phyloP scores from a whole-genome alignment of 176 grass and related monocot species.

The Aegilops tauschii region DNA sequence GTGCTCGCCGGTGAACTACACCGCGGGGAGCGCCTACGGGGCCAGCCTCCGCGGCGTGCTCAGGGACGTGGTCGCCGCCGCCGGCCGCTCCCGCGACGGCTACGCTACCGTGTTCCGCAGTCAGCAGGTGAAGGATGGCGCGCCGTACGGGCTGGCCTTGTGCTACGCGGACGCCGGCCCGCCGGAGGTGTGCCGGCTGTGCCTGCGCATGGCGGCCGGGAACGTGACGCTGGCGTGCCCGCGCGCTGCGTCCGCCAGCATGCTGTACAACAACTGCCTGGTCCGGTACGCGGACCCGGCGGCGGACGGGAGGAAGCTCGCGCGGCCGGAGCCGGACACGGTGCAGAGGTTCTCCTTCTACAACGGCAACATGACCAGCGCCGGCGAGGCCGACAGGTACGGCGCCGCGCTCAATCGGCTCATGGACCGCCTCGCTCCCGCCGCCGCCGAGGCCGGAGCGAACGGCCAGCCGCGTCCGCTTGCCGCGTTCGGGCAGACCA shows the following conservation, averaged over 20 bases:
- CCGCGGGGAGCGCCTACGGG: not conserved
- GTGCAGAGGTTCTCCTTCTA: conserved; percentile 21
- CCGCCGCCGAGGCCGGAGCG: not conserved
- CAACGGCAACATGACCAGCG: conserved; percentile 25
- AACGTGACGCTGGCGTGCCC: conserved; percentile 31
- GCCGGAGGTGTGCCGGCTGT: conserved; percentile 22
- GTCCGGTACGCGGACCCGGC: conserved; percentile 7
- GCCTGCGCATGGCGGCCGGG: conserved; percentile 31
- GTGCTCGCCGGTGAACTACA: conserved; percentile 21
- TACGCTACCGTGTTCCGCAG: not conserved
- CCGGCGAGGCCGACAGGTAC: conserved; percentile 14
- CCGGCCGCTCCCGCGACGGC: not conserved
- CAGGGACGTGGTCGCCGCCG: not conserved
- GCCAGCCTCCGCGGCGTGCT: conserved; percentile 11
- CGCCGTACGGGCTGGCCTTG: conserved; percentile 18
- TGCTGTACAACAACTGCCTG: conserved; percentile 34
- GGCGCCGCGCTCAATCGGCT: conserved; percentile 14
- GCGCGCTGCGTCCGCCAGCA: not conserved
- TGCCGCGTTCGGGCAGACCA: not conserved
- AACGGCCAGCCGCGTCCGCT: not conserved
- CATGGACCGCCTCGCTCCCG: not conserved
- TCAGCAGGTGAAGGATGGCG: not conserved
- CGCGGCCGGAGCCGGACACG: not conserved
- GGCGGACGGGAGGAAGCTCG: not conserved
- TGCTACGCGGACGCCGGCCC: conserved; percentile 23